Evolutionary conservation across 805 yeast species (phyloP).

Genomic region (Ascoidea tarda): DNA sequence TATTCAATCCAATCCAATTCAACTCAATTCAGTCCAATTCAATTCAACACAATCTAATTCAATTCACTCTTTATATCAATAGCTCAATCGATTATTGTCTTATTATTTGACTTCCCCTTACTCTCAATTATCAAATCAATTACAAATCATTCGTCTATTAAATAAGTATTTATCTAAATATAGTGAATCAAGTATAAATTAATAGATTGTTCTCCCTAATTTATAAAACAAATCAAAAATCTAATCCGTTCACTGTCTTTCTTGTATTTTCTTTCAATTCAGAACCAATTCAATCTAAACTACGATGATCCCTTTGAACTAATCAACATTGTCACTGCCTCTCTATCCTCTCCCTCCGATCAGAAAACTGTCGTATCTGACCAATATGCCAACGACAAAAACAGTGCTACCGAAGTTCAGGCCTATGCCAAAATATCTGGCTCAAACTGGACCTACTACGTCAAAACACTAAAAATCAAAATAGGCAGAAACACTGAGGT

Average conservation of each 20-base stretch:
- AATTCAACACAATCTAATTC: too few relatives aligned
- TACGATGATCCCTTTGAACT: constrained; percentile 50
- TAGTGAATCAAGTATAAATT: too few relatives aligned
- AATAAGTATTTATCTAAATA: too few relatives aligned
- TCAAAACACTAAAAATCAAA: constrained; percentile 56
- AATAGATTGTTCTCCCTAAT: background rate
- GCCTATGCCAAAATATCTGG: constrained; percentile 98
- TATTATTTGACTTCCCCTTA: too few relatives aligned
- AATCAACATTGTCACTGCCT: constrained; percentile 61
- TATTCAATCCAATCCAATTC: too few relatives aligned
- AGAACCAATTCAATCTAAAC: too few relatives aligned
- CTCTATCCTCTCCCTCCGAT: constrained; percentile 48
- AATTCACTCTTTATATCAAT: too few relatives aligned
- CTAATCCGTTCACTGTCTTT: background rate
- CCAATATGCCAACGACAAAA: constrained; percentile 61
- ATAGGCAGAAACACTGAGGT: constrained; percentile 74
- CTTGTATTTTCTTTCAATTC: constrained; percentile 8
- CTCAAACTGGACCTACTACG: constrained; percentile 85
- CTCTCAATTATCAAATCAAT: too few relatives aligned
- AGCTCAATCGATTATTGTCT: too few relatives aligned
- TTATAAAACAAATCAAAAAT: background rate
- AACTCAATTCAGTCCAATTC: too few relatives aligned
- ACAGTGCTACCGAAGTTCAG: constrained; percentile 60
- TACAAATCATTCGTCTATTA: too few relatives aligned
- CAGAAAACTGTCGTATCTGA: constrained; percentile 65